Evolutionary conservation across 2,329 filamentous ascomycete genomes (phyloP).

Genomic region (Aspergillus glaucus): DNA sequence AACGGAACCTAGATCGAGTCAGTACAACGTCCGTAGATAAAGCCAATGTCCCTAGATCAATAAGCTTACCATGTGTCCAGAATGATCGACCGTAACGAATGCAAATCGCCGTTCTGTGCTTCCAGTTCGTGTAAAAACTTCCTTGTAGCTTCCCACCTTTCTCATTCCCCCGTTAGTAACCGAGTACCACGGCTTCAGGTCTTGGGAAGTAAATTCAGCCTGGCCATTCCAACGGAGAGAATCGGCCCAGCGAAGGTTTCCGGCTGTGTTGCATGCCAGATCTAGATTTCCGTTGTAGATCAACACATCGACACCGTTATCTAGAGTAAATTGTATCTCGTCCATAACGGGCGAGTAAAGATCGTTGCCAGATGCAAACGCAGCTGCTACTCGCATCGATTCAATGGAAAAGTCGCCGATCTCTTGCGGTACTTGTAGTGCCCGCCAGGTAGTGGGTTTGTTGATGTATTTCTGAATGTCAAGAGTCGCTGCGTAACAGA

Average conservation of each 20-base stretch:
- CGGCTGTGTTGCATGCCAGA: constrained; percentile 22
- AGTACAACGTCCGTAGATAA: neutral
- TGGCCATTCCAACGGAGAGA: constrained; percentile 20
- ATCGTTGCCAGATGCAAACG: constrained; percentile 11
- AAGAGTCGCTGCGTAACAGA: constrained; percentile 14
- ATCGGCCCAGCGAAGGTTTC: constrained; percentile 17
- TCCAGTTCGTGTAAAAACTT: constrained; percentile 1
- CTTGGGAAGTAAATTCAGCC: constrained; percentile 13
- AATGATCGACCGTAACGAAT: constrained; percentile 9
- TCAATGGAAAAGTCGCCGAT: constrained; percentile 9
- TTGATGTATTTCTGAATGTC: constrained; percentile 17
- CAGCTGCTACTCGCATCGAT: constrained; percentile 3
- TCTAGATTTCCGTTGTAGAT: constrained; percentile 21
- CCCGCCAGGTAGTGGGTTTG: constrained; percentile 9
- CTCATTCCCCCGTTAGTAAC: constrained; percentile 4
- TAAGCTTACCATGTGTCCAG: constrained; percentile 11
- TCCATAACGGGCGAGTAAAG: constrained; percentile 6
- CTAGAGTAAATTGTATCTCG: constrained; percentile 9
- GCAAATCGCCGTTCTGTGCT: constrained; percentile 5
- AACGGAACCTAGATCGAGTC: constrained; percentile 6
- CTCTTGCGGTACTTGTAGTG: constrained; percentile 9
- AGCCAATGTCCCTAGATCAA: neutral
- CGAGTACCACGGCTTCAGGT: constrained; percentile 12
- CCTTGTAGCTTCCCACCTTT: constrained; percentile 5
- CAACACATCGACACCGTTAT: constrained; percentile 13